These are phyloP conservation scores for Vigna reflexopilosa DNA, from an alignment of 306 rosid genomes.

Conservation along the genomic window DNA sequence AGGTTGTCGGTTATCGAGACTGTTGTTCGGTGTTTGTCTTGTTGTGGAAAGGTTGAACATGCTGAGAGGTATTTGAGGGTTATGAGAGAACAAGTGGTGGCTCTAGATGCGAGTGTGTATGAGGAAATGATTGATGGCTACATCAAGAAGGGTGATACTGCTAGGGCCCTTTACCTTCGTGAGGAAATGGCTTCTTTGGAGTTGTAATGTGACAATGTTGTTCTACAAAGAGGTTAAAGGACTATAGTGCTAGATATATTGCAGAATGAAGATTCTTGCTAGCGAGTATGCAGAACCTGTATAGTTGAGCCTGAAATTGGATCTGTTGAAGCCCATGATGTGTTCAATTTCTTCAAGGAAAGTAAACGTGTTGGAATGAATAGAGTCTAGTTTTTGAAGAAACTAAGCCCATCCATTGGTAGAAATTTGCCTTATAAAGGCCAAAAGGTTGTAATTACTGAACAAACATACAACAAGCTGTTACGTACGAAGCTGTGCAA, in stretches of 20 bases:
- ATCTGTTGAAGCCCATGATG: conserved; percentile 63
- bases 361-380: conserved; percentile 65
- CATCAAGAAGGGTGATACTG: too few relatives aligned
- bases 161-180: too few relatives aligned
- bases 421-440: conserved; percentile 76
- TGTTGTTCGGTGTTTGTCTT: conserved; percentile 60
- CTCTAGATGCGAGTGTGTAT: conserved; percentile 48
- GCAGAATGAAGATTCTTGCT: too few relatives aligned
- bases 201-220: too few relatives aligned
- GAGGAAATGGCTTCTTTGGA: too few relatives aligned
- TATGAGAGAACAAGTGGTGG: conserved; percentile 62
- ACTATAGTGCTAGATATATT: too few relatives aligned
- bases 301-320: conserved; percentile 71
- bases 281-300: conserved; percentile 62
- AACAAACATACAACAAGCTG: conserved; percentile 43
- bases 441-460: conserved; percentile 72
- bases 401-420: conserved; percentile 61
- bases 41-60: conserved; percentile 63
- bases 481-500: too few relatives aligned
- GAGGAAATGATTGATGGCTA: background rate
- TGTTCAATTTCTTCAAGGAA: conserved; percentile 70
- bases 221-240: too few relatives aligned
- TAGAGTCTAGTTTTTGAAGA: conserved; percentile 75
- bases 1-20: conserved; percentile 55
- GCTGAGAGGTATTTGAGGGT: conserved; percentile 66